phyloP scores from a whole-genome alignment of 306 rosid genomes.

The Urtica urens region DNA sequence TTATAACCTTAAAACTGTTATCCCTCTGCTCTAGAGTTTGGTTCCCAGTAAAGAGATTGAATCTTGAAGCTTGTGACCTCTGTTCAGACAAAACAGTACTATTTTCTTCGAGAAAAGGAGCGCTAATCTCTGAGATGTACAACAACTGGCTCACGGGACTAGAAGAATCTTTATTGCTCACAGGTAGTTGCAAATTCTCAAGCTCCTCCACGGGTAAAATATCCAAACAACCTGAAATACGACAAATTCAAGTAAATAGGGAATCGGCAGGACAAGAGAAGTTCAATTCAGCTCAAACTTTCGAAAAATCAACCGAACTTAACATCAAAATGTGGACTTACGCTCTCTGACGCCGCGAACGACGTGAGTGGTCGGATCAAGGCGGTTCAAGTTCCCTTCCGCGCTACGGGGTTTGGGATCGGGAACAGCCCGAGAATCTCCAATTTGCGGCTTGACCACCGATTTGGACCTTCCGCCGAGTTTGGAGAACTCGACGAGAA shows the following conservation, averaged over 20 bases:
- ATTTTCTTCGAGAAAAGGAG: conserved; percentile 27
- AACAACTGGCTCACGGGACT: conserved; percentile 34
- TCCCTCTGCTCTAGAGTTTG: conserved; percentile 71
- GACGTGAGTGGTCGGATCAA: conserved; percentile 58
- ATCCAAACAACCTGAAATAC: conserved; percentile 67
- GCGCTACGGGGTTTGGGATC: conserved; percentile 6
- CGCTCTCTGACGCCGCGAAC: conserved; percentile 71
- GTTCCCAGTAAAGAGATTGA: conserved; percentile 81
- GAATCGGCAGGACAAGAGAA: neutral
- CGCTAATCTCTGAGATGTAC: conserved; percentile 39
- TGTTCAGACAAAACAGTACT: conserved; percentile 26
- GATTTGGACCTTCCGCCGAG: conserved; percentile 30
- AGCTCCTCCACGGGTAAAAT: conserved; percentile 71
- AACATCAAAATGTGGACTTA: conserved; percentile 24
- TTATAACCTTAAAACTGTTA: conserved; percentile 61
- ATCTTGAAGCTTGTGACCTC: conserved; percentile 31
- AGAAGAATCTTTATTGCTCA: conserved; percentile 24
- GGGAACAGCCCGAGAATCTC: neutral
- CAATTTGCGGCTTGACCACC: conserved; percentile 10
- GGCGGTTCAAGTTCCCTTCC: conserved; percentile 59
- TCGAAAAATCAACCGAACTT: neutral
- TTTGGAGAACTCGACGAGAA: conserved; percentile 46
- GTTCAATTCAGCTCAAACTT: too few relatives aligned
- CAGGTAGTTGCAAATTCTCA: conserved; percentile 58
- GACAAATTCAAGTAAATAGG: conserved; percentile 3